Conservation (phyloP, 306 rosid species). For the Carpinus viminea region DNA sequence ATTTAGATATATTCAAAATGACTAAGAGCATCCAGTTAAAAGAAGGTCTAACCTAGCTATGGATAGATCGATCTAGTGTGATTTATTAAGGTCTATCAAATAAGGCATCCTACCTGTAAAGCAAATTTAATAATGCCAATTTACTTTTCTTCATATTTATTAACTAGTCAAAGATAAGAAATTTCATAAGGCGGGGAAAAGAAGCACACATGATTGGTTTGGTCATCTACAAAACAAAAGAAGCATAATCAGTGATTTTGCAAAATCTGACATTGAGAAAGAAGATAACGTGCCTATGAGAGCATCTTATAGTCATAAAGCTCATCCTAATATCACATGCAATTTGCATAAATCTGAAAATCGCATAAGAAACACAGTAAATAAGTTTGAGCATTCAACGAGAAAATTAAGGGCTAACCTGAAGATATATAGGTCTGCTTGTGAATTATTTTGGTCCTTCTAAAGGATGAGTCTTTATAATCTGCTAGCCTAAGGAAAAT, state of each 20-base stretch:
- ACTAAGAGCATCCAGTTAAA: neutral
- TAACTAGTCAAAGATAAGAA: neutral
- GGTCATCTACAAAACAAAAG: neutral
- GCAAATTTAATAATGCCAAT: neutral
- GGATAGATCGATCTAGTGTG: neutral
- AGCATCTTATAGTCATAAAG: too few relatives aligned
- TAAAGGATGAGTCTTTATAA: neutral
- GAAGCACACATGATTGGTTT: neutral
- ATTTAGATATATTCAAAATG: neutral
- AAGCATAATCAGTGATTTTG: constrained; percentile 1
- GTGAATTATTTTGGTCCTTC: neutral
- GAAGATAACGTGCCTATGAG: neutral
- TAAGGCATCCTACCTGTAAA: neutral
- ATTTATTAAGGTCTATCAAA: neutral
- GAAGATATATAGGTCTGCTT: neutral
- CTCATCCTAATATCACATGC: neutral
- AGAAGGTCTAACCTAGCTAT: neutral
- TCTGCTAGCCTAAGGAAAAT: too few relatives aligned
- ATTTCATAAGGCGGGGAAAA: neutral
- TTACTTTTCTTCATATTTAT: neutral
- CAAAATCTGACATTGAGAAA: neutral
- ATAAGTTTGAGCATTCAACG: neutral
- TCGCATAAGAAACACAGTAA: neutral
- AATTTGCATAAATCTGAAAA: neutral
- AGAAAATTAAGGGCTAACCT: neutral